Conservation (phyloP, 805 yeast genomes). For the Saturnispora dispora region DNA sequence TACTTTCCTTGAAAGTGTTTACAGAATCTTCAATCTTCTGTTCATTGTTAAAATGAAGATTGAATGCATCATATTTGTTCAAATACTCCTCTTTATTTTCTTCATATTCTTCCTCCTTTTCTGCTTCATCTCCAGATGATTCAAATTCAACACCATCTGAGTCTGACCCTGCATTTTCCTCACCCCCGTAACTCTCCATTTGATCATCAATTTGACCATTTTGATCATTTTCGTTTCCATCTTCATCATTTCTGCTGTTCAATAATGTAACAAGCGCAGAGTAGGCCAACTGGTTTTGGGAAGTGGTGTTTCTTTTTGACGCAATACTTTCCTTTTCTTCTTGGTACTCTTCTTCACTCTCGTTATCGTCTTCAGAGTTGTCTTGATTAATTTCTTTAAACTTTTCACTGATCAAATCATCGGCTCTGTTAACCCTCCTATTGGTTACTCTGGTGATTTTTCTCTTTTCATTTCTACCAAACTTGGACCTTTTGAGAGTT, state of each 20-base stretch:
- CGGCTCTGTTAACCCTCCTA: conserved; percentile 10
- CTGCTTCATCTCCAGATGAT: conserved; percentile 19
- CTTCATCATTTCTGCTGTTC: conserved; percentile 16
- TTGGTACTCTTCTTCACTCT: conserved; percentile 12
- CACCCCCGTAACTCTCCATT: conserved; percentile 16
- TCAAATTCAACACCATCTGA: conserved; percentile 14
- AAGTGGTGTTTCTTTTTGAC: conserved; percentile 7
- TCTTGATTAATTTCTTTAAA: conserved; percentile 16
- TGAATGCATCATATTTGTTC: conserved; percentile 55
- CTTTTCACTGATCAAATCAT: conserved; percentile 19
- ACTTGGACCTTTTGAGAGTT: conserved; percentile 14
- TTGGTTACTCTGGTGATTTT: conserved; percentile 47
- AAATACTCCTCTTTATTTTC: conserved; percentile 27
- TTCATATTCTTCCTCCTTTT: conserved; percentile 31
- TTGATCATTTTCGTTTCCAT: conserved; percentile 10
- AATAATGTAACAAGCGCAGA: conserved; percentile 24
- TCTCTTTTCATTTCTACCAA: conserved; percentile 57
- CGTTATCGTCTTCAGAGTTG: conserved; percentile 10
- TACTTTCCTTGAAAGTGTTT: conserved; percentile 22
- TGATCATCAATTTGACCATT: conserved; percentile 20
- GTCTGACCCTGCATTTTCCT: conserved; percentile 5
- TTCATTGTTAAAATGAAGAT: conserved; percentile 57
- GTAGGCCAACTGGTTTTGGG: conserved; percentile 23
- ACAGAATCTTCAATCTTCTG: conserved; percentile 31
- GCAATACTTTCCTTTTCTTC: conserved; percentile 11